Evolutionary conservation across 1,139 yeast species (phyloP), one percentile per base, ranked within the genome.

Genomic region (Hansenula lynferdii): DNA sequence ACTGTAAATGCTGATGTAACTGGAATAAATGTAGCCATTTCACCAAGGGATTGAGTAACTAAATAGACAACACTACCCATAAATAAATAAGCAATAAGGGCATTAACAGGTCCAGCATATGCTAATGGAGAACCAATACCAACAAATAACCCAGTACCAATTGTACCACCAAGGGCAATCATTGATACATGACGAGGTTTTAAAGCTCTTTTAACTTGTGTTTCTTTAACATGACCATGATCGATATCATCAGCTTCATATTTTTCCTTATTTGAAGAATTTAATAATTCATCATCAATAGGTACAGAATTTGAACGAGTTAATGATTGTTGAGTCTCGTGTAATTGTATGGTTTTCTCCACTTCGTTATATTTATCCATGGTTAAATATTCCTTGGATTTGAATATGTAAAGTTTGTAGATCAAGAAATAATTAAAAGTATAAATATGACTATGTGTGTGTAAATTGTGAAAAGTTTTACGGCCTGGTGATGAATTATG

Each of bases 11-110:
- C 77, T 15, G 85, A 84, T 3, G 85, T 67, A 30, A 78, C 73
- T 4, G 87, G 87, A 35, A 80, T 77, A 51, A 74, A 76, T 14
- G 86, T 79, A 35, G 85, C 85, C 86, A 81, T 80, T 58, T 81
- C 89, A 45, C 87, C 87, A 43, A 84, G 64, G 3, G 84, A 71
- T 54, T 81, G 87, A 41, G 85, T 80, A 40, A 82, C 82, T 15
- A 73, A 65, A 51, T 69, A 80, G 5, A 80, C 82, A 47, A 84
- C 64, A 8, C 83, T 61, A 23, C 86, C 85, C 67, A 82, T 77
- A 56, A 83, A 78, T 28, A 75, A 47, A 53, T 77, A 83, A 0
- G 86, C 75, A 38, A 84, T 77, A 23, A 84, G 63, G 4, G 84
- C 65, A 34, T 81, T 77, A 0, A 78, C 89, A 1, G 92, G 90